These are phyloP conservation scores for Penicillium sclerotigenum DNA, from an alignment of 2,329 filamentous ascomycete genomes.

Conservation along the genomic window DNA sequence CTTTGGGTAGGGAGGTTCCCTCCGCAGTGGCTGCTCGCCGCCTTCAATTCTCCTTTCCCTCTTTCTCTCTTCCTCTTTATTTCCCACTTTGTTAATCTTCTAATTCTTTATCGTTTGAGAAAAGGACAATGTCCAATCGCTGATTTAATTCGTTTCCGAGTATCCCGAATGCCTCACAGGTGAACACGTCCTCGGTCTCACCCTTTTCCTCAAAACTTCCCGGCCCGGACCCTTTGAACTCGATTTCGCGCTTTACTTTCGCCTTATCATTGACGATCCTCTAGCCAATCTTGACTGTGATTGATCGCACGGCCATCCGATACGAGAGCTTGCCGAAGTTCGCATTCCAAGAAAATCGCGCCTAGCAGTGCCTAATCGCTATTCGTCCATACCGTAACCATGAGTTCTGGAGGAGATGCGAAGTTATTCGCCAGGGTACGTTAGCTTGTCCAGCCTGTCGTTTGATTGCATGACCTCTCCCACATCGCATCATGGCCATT, in stretches of 20 bases:
- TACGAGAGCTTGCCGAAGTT: slow-evolving; percentile 7
- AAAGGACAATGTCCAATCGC: slow-evolving; percentile 15
- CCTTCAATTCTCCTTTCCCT: slow-evolving; percentile 24
- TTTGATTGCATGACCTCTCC: slow-evolving; percentile 14
- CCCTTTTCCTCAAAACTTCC: slow-evolving; percentile 15
- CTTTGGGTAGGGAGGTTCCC: slow-evolving; percentile 23
- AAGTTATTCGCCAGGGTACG: slow-evolving; percentile 97
- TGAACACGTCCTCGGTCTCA: slow-evolving; percentile 13
- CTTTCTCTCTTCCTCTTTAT: slow-evolving; percentile 13
- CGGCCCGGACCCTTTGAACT: background rate
- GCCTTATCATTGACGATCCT: slow-evolving; percentile 1
- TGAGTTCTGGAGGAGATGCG: slow-evolving; percentile 83
- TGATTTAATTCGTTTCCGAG: slow-evolving; percentile 14
- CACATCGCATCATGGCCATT: background rate
- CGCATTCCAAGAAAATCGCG: slow-evolving; percentile 3
- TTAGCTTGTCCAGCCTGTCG: slow-evolving; percentile 31
- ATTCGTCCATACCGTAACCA: slow-evolving; percentile 38
- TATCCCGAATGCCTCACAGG: slow-evolving; percentile 11
- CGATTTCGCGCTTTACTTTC: slow-evolving; percentile 3
- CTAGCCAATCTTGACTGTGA: slow-evolving; percentile 18
- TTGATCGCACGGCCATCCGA: slow-evolving; percentile 12
- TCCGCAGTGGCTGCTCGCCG: slow-evolving; percentile 27
- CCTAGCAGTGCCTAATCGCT: slow-evolving; percentile 2
- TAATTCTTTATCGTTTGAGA: background rate
- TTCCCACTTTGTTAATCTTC: slow-evolving; percentile 9